phyloP scores from a whole-genome alignment of 768 basidiomycete genomes.

The Termitomyces sp. region DNA sequence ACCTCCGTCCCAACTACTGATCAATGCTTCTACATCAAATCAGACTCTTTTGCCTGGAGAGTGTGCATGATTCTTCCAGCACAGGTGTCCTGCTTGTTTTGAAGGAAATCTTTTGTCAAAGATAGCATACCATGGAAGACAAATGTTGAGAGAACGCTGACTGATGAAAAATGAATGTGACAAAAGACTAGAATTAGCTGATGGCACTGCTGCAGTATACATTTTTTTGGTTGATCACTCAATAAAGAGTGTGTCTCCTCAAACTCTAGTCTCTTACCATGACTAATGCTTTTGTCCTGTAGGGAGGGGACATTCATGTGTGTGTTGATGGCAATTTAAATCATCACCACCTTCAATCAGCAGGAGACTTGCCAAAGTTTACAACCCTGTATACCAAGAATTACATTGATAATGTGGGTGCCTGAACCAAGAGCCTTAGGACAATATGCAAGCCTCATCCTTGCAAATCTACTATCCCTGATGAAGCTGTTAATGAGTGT shows the following conservation, averaged over 20 bases:
- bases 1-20: background rate
- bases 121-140: too few relatives aligned
- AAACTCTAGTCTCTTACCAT: constrained; percentile 23
- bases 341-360: constrained; percentile 25
- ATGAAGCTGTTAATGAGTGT: constrained; percentile 5
- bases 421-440: constrained; percentile 16
- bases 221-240: constrained; percentile 25
- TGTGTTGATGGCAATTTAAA: constrained; percentile 35
- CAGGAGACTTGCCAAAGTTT: constrained; percentile 5
- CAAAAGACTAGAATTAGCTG: too few relatives aligned
- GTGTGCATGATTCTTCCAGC: constrained; percentile 19
- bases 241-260: constrained; percentile 18
- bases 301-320: constrained; percentile 33
- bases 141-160: background rate
- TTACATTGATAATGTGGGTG: constrained; percentile 26
- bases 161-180: background rate
- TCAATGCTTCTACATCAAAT: too few relatives aligned
- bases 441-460: background rate
- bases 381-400: constrained; percentile 24
- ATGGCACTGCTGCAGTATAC: too few relatives aligned
- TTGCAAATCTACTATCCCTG: background rate
- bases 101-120: constrained; percentile 17
- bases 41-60: background rate
- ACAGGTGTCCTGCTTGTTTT: constrained; percentile 30
- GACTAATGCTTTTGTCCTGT: constrained; percentile 25